phyloP scores from a whole-genome alignment of 202 grass and related monocot species.

The Musa balbisiana region DNA sequence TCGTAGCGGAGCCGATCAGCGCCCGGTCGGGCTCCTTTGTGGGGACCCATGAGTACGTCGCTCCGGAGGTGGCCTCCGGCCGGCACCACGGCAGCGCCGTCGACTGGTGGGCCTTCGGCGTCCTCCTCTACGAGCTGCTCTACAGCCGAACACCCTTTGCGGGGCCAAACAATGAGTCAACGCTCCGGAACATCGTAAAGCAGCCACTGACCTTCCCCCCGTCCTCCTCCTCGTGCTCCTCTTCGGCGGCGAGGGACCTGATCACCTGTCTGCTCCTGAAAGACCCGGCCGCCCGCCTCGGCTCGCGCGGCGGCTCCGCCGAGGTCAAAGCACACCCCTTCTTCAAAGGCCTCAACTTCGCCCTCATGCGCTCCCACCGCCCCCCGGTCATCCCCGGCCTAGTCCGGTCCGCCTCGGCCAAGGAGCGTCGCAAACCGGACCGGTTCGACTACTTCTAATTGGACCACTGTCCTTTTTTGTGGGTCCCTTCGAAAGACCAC shows the following conservation, averaged over 20 bases:
- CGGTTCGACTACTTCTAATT: slow-evolving; percentile 67
- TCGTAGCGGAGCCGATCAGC: slow-evolving; percentile 73
- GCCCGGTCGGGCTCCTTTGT: slow-evolving; percentile 86
- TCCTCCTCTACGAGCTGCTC: slow-evolving; percentile 83
- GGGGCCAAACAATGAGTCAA: slow-evolving; percentile 47
- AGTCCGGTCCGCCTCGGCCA: slow-evolving; percentile 37
- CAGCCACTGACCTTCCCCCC: slow-evolving; percentile 52
- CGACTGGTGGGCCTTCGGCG: slow-evolving; percentile 94
- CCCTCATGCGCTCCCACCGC: slow-evolving; percentile 57
- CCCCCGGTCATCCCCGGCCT: slow-evolving; percentile 57
- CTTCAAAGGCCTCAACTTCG: slow-evolving; percentile 84
- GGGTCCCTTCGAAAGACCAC: too few species aligned
- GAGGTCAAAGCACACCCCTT: slow-evolving; percentile 75
- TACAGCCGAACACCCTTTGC: slow-evolving; percentile 77
- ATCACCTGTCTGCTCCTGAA: slow-evolving; percentile 64
- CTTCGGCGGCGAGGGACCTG: slow-evolving; percentile 45
- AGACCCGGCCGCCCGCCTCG: slow-evolving; percentile 55
- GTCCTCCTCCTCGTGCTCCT: not conserved
- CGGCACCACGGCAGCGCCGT: slow-evolving; percentile 66
- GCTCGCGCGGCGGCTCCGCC: slow-evolving; percentile 54
- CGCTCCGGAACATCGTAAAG: slow-evolving; percentile 72
- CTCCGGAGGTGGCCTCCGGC: slow-evolving; percentile 70
- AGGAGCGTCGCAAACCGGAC: slow-evolving; percentile 18
- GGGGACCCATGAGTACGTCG: slow-evolving; percentile 93
- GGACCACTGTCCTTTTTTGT: too few species aligned